A percentile compares a stretch with the other conserved stretches of the same genome.
Evolutionary conservation across 2,329 filamentous ascomycete genomes (phyloP).

Genomic region (Purpureocillium lavendulum): DNA sequence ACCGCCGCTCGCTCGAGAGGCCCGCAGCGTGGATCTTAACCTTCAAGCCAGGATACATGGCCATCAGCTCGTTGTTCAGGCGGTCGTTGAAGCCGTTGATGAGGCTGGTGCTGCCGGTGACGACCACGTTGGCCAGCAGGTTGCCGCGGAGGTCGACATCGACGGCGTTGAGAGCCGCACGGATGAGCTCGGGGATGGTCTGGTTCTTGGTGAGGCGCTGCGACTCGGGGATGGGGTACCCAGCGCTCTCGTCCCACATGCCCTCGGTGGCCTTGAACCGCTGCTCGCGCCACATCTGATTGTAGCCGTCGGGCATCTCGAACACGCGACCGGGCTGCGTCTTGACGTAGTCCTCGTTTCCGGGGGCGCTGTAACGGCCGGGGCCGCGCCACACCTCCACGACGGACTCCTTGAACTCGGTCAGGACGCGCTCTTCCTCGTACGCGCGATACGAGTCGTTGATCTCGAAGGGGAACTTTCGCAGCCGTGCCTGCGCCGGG

Average conservation of each 20-base stretch:
- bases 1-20: constrained; percentile 79
- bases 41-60: constrained; percentile 74
- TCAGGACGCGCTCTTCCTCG: constrained; percentile 87
- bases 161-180: constrained; percentile 65
- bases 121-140: constrained; percentile 81
- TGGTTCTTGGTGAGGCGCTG: constrained; percentile 58
- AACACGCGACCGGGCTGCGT: constrained; percentile 75
- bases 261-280: constrained; percentile 81
- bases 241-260: constrained; percentile 80
- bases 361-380: constrained; percentile 52
- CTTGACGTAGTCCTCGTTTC: constrained; percentile 71
- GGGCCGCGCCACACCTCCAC: constrained; percentile 89
- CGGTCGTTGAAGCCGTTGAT: constrained; percentile 90
- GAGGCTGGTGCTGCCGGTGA: constrained; percentile 81
- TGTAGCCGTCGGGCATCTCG: constrained; percentile 95
- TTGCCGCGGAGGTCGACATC: constrained; percentile 83
- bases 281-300: constrained; percentile 87
- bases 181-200: constrained; percentile 77
- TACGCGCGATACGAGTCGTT: constrained; percentile 67
- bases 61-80: constrained; percentile 73
- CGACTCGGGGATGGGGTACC: constrained; percentile 41
- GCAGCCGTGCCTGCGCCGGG: constrained; percentile 67
- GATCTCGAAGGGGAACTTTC: constrained; percentile 55
- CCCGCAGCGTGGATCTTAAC: constrained; percentile 85
- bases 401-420: constrained; percentile 96